These are phyloP conservation scores for Mycena metata DNA, from an alignment of 768 basidiomycete genomes.

Conservation along the genomic window DNA sequence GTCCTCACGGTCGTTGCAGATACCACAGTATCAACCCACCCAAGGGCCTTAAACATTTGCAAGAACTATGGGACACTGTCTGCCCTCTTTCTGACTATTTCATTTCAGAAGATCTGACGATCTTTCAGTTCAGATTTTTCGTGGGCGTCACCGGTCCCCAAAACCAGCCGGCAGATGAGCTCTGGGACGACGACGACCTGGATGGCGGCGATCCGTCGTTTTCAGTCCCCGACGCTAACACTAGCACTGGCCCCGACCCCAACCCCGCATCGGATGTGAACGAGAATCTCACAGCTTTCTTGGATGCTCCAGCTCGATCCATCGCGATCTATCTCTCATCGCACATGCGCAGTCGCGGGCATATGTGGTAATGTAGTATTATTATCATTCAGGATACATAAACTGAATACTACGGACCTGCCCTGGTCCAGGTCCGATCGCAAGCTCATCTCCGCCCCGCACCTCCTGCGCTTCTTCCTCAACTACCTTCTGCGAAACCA, in stretches of 20 bases:
- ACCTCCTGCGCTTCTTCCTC: conserved; percentile 31
- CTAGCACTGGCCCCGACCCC: background rate
- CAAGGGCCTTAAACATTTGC: background rate
- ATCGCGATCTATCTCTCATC: conserved; percentile 31
- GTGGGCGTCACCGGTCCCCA: background rate
- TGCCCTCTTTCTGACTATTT: background rate
- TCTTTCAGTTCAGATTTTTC: conserved; percentile 1
- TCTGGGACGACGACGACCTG: conserved; percentile 9
- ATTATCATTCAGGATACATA: too few relatives aligned
- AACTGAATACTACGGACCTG: background rate
- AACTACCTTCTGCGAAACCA: conserved; percentile 16
- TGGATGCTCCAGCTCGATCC: conserved; percentile 11
- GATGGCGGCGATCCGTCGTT: background rate
- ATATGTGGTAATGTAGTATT: too few relatives aligned
- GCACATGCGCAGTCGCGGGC: conserved; percentile 9
- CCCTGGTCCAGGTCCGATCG: conserved; percentile 6
- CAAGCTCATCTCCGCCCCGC: conserved; percentile 28
- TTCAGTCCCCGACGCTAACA: background rate
- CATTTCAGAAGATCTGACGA: background rate
- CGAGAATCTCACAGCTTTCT: conserved; percentile 12
- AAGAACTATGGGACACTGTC: conserved; percentile 10
- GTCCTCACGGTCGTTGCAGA: background rate
- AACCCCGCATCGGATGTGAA: background rate
- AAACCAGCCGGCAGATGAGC: background rate
- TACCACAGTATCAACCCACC: background rate